These are phyloP conservation scores for Tetracladium marchalianum DNA, from an alignment of 495 filamentous ascomycete species.

Conservation along the genomic window DNA sequence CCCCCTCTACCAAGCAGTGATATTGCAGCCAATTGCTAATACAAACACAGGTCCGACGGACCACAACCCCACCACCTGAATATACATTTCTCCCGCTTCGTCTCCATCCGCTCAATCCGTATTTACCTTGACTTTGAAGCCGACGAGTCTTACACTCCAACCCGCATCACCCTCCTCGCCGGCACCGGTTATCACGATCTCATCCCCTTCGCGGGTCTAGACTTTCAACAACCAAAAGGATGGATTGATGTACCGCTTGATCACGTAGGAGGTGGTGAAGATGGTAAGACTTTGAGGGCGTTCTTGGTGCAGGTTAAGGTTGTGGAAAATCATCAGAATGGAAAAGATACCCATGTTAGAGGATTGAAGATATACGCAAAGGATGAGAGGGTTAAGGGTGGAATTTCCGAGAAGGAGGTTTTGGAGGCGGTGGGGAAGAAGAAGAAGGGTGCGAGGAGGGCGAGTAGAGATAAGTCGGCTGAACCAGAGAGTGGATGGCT, in stretches of 20 bases:
- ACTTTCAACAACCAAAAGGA: constrained; percentile 69
- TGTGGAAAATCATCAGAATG: constrained; percentile 96
- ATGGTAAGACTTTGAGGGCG: constrained; percentile 65
- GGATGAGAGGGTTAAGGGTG: constrained; percentile 36
- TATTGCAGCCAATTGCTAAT: neutral
- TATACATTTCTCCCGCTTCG: constrained; percentile 89
- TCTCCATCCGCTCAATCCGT: constrained; percentile 71
- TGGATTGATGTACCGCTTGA: constrained; percentile 81
- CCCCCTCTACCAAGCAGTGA: neutral
- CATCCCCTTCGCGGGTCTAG: constrained; percentile 69
- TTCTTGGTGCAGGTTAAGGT: constrained; percentile 82
- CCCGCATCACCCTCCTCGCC: constrained; percentile 74
- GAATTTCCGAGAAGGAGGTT: neutral
- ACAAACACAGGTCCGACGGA: constrained; percentile 59
- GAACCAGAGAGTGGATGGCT: constrained; percentile 17
- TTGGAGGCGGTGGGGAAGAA: constrained; percentile 4
- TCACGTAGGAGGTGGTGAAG: constrained; percentile 49
- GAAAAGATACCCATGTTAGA: constrained; percentile 94
- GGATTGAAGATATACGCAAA: constrained; percentile 84
- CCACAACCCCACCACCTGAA: constrained; percentile 92
- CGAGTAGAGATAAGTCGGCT: constrained; percentile 7
- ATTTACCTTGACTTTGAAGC: constrained; percentile 84
- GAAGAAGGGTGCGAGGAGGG: constrained; percentile 3
- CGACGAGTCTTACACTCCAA: constrained; percentile 97
- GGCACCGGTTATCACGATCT: constrained; percentile 84